phyloP scores from a whole-genome alignment of 805 yeast genomes.

The Yueomyces sinensis region DNA sequence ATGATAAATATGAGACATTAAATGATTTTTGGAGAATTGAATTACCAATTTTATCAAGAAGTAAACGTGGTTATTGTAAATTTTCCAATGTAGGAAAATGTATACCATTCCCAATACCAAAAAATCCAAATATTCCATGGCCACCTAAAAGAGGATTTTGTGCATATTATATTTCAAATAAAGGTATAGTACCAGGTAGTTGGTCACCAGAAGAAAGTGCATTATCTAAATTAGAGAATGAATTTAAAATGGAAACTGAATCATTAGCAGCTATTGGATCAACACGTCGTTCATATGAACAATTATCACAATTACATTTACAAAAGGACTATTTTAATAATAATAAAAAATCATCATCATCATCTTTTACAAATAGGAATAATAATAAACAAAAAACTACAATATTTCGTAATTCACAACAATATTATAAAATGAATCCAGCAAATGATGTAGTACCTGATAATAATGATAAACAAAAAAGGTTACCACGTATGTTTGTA shows the following conservation, averaged over 20 bases:
- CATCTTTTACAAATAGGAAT: background rate
- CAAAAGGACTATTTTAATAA: background rate
- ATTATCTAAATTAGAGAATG: conserved; percentile 10
- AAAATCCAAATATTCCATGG: conserved; percentile 8
- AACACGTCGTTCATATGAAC: background rate
- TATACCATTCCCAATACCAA: conserved; percentile 12
- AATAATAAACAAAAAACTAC: conserved; percentile 2
- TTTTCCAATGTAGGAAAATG: conserved; percentile 27
- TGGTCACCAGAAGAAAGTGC: conserved; percentile 7
- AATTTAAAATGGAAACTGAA: conserved; percentile 9
- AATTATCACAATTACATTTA: background rate
- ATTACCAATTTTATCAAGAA: conserved; percentile 24
- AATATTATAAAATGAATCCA: background rate
- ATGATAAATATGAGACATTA: conserved; percentile 24
- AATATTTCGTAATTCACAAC: conserved; percentile 7
- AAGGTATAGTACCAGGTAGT: conserved; percentile 4
- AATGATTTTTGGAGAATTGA: conserved; percentile 32
- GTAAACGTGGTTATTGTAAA: conserved; percentile 24
- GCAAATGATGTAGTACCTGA: conserved; percentile 3
- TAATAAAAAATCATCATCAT: background rate
- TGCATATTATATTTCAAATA: conserved; percentile 16
- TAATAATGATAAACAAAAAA: background rate
- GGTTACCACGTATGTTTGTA: conserved; percentile 8
- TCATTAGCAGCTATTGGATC: background rate
- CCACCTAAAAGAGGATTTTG: conserved; percentile 28